A percentile compares a stretch with the other conserved stretches of the same genome.
Evolutionary conservation across 2,329 filamentous ascomycete genomes (phyloP).

Genomic region (Aspergillus quadricinctus): DNA sequence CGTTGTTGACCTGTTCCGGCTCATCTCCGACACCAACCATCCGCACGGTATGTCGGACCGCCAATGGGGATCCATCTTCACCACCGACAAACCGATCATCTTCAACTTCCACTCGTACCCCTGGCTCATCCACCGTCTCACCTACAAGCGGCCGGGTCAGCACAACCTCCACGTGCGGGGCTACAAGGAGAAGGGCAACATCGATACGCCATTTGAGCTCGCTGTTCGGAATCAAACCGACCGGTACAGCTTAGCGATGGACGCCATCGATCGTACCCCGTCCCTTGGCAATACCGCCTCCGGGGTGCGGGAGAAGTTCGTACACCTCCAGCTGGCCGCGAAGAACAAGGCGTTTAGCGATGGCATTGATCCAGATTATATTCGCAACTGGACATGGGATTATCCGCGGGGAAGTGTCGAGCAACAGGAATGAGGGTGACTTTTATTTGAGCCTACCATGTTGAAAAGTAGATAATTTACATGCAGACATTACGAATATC

Average conservation of each 20-base stretch:
- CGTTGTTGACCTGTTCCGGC: slow-evolving; percentile 74
- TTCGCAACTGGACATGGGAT: slow-evolving; percentile 65
- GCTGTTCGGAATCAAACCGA: slow-evolving; percentile 75
- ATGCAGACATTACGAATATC: neutral
- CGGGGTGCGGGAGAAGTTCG: slow-evolving; percentile 58
- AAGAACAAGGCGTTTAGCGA: slow-evolving; percentile 63
- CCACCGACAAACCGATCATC: slow-evolving; percentile 65
- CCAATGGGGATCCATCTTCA: slow-evolving; percentile 69
- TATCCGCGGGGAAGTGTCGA: slow-evolving; percentile 19
- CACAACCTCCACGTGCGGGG: slow-evolving; percentile 68
- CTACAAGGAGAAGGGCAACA: slow-evolving; percentile 80
- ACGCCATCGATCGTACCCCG: slow-evolving; percentile 66
- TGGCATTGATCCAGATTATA: slow-evolving; percentile 64
- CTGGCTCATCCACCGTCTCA: slow-evolving; percentile 72
- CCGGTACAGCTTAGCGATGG: slow-evolving; percentile 71
- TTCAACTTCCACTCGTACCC: slow-evolving; percentile 86
- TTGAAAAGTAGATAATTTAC: neutral
- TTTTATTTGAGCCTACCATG: neutral
- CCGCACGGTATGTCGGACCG: slow-evolving; percentile 65
- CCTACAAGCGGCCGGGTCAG: slow-evolving; percentile 68
- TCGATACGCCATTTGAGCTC: slow-evolving; percentile 73
- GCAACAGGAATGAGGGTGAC: neutral
- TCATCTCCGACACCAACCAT: slow-evolving; percentile 66
- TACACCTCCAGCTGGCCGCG: slow-evolving; percentile 61
- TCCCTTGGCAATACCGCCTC: slow-evolving; percentile 60